These are phyloP conservation scores for Pseudogymnoascus sp. DNA, from an alignment of 2,329 filamentous ascomycete genomes.

Conservation along the genomic window DNA sequence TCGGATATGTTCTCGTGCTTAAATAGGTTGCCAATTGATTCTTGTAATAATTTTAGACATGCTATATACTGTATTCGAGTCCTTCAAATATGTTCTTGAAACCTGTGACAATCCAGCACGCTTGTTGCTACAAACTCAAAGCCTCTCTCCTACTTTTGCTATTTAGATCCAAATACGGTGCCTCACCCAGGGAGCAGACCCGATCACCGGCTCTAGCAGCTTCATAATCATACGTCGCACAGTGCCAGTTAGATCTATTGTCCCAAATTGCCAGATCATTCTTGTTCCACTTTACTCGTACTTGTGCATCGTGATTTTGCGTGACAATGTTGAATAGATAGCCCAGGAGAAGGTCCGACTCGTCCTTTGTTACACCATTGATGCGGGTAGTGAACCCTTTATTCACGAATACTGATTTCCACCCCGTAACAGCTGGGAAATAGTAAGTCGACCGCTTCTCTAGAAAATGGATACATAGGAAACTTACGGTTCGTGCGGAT, in stretches of 20 bases:
- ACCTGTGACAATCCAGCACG: not conserved
- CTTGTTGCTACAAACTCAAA: not conserved
- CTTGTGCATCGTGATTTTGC: slow-evolving; percentile 51
- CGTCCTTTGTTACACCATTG: slow-evolving; percentile 47
- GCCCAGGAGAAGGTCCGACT: slow-evolving; percentile 38
- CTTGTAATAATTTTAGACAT: not conserved
- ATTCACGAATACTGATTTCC: slow-evolving; percentile 42
- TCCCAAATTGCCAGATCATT: slow-evolving; percentile 60
- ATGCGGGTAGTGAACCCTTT: slow-evolving; percentile 47
- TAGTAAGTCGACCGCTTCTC: not conserved
- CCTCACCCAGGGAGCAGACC: slow-evolving; percentile 42
- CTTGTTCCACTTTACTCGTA: slow-evolving; percentile 45
- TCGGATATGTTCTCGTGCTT: not conserved
- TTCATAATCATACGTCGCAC: slow-evolving; percentile 55
- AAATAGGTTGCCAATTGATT: not conserved
- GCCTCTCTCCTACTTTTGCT: not conserved
- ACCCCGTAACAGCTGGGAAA: slow-evolving; percentile 42
- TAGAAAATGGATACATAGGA: not conserved
- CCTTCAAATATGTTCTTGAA: not conserved
- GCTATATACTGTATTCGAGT: not conserved
- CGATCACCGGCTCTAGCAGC: slow-evolving; percentile 39
- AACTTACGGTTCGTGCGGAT: slow-evolving; percentile 47
- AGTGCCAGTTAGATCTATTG: slow-evolving; percentile 45
- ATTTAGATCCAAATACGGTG: slow-evolving; percentile 11
- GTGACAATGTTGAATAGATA: slow-evolving; percentile 37